Evolutionary conservation across 805 yeast species (phyloP), one percentile per base, ranked within the genome.

Genomic region (Candida sanyiensis): DNA sequence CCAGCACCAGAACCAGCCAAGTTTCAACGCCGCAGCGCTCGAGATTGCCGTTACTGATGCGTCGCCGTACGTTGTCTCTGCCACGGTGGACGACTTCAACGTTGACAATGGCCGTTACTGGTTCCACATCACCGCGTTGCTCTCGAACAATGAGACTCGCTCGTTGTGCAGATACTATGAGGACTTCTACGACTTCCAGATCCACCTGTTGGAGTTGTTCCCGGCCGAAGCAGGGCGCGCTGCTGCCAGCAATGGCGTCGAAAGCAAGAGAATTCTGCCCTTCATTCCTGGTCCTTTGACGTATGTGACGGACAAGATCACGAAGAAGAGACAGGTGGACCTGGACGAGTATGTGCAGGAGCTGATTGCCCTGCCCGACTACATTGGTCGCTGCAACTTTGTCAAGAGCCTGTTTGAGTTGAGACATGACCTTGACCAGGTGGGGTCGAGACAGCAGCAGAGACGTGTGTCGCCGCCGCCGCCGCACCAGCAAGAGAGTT

Each of bases 211-310:
- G 36, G 93, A 83, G 51, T 70, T 79, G 20, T 93, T 84, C 69
- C 97, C 97, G 7, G 77, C 73, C 44, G 98, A 90, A 61, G 95
- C 97, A 7, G 97, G 97, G 11, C 79, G 86, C 49, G 63, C 56
- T 34, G 80, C 77, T 31, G n/a, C 24, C n/a, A n/a, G n/a, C n/a
- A n/a, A n/a, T 31, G 34, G 25, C 5, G 80, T 78, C 30, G 83
- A 83, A 60, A 69, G 77, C 20, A 76, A 78, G 37, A 76, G 98
- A 47, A 80, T 83, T 22, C 70, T 93, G 41, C 98, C 98, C 7
- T 87, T 81, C 48, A 89, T 93, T 54, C 97, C 98, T 0, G 98
- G 97, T 1, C 99, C 98, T 3, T 70, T 90, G 34, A 82, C 94
- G 27, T 84, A 83, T 52, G 95, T 93, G 39, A 87, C 87, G 45